Evolutionary conservation across 306 rosid genomes (phyloP).

Genomic region (Delonix regia): DNA sequence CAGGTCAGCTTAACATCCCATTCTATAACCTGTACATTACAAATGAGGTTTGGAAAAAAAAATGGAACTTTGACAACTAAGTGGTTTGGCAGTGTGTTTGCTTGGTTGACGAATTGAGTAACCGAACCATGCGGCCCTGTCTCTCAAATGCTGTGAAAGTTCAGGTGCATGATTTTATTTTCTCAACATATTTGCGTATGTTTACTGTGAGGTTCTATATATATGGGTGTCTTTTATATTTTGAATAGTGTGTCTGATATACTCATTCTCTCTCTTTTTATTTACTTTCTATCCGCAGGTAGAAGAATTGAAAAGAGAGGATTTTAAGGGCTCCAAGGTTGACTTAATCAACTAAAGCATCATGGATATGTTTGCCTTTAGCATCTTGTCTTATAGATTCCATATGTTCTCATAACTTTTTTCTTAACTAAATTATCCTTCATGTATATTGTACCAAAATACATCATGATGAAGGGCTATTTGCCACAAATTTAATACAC

Average conservation of each 20-base stretch:
- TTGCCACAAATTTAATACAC: not conserved
- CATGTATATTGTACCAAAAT: not conserved
- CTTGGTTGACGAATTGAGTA: constrained; percentile 81
- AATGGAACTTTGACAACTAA: constrained; percentile 30
- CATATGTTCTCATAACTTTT: not conserved
- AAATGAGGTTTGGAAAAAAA: not conserved
- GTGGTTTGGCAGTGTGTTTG: constrained; percentile 80
- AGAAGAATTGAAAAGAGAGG: constrained; percentile 69
- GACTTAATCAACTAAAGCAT: constrained; percentile 28
- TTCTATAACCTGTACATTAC: not conserved
- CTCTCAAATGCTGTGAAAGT: constrained; percentile 88
- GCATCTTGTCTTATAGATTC: not conserved
- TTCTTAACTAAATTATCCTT: constrained; percentile 18
- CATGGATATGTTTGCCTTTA: not conserved
- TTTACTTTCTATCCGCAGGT: constrained; percentile 52
- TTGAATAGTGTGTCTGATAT: not conserved
- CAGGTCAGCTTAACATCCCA: constrained; percentile 58
- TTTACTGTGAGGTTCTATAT: not conserved
- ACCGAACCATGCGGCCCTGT: constrained; percentile 96
- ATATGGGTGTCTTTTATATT: not conserved
- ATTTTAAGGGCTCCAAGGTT: constrained; percentile 94
- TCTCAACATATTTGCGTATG: not conserved
- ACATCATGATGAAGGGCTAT: constrained; percentile 15
- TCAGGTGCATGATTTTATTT: constrained; percentile 52
- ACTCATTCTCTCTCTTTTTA: constrained; percentile 11